A percentile compares a stretch with the other conserved stretches of the same genome.
phyloP scores from a whole-genome alignment of 768 basidiomycete species.

The Pholiota microspora region DNA sequence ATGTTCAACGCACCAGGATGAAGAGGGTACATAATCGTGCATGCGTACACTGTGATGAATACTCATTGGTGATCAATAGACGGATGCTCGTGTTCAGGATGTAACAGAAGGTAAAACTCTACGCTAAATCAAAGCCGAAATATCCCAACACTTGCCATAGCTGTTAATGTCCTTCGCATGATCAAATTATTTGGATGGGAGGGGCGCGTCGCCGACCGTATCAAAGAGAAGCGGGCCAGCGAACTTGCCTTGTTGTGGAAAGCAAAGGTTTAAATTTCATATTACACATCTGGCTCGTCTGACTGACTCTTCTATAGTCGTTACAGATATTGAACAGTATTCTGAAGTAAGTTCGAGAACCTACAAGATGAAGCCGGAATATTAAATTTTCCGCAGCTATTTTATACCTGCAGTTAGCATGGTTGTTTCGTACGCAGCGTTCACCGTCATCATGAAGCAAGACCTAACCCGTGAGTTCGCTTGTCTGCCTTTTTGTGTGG shows the following conservation, averaged over 20 bases:
- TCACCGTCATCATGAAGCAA: conserved; percentile 37
- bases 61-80: conserved; percentile 12
- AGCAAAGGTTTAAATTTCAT: conserved; percentile 32
- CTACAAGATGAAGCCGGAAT: not conserved
- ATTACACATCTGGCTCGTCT: conserved; percentile 34
- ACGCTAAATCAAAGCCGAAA: not conserved
- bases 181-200: conserved; percentile 53
- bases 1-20: conserved; percentile 47
- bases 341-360: no score
- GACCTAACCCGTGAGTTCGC: conserved; percentile 19
- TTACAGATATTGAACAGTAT: conserved; percentile 4
- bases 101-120: conserved; percentile 50
- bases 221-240: conserved; percentile 55
- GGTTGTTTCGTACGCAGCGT: conserved; percentile 60
- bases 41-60: not conserved
- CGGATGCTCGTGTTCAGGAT: conserved; percentile 56
- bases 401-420: conserved; percentile 63
- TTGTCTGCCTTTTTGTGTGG: conserved; percentile 28
- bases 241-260: conserved; percentile 50
- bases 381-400: conserved; percentile 34
- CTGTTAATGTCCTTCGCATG: conserved; percentile 57
- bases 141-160: conserved; percentile 23
- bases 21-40: conserved; percentile 29
- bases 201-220: conserved; percentile 46
- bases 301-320: conserved; percentile 1